Percentiles rank a stretch among this genome's conserved stretches.
These are phyloP conservation scores for Fusarium tricinctum DNA, from an alignment of 2,329 filamentous ascomycete species.

Conservation along the genomic window DNA sequence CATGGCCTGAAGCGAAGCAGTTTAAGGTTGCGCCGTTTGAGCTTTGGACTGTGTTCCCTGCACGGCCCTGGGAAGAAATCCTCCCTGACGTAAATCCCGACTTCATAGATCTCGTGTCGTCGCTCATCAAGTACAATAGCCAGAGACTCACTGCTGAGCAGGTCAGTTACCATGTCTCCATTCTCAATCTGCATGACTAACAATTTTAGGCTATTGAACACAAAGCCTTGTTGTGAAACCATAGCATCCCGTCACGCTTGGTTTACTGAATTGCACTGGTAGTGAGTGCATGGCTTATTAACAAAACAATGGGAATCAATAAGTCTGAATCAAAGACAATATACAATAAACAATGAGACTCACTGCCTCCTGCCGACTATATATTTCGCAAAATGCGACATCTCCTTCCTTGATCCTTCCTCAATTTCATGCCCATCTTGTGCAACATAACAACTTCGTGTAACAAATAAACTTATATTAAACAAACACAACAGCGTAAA, in stretches of 20 bases:
- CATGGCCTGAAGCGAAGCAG: slow-evolving; percentile 82
- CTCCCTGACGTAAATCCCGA: slow-evolving; percentile 71
- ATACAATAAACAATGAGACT: neutral
- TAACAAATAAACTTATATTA: neutral
- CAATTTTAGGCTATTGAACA: slow-evolving; percentile 45
- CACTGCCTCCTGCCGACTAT: neutral
- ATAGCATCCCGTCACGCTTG: neutral
- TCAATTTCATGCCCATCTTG: neutral
- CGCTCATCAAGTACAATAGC: slow-evolving; percentile 80
- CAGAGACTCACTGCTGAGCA: slow-evolving; percentile 74
- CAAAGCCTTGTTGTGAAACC: slow-evolving; percentile 18
- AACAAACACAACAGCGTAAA: neutral
- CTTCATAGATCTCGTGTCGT: slow-evolving; percentile 75
- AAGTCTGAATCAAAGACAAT: neutral
- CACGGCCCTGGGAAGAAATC: slow-evolving; percentile 76
- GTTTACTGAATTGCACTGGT: neutral
- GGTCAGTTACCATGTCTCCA: slow-evolving; percentile 43
- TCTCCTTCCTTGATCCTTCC: neutral
- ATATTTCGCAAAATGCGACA: neutral
- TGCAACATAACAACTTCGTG: neutral
- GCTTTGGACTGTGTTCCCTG: slow-evolving; percentile 83
- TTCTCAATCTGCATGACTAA: slow-evolving; percentile 7
- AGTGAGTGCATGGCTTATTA: no score
- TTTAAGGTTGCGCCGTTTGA: slow-evolving; percentile 87
- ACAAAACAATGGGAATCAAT: neutral